Conservation (phyloP, 371 early-diverging fungal species). For the Mortierella sp. region DNA sequence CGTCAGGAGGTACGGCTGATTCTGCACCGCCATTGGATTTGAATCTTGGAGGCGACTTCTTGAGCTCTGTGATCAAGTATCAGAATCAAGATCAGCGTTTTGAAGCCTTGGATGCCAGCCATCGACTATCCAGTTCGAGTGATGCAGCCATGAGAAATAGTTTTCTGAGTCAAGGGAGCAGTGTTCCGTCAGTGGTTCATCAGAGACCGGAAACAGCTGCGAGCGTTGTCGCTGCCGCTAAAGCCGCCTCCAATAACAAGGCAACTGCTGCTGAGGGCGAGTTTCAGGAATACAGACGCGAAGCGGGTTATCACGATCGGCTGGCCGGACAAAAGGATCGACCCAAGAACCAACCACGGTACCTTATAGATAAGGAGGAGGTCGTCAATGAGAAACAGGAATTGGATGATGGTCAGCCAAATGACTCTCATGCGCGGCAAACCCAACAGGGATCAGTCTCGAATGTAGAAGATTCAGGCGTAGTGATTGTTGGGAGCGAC, state of each 20-base stretch:
- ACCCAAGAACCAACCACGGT: conserved; percentile 12
- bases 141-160: not conserved
- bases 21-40: conserved; percentile 14
- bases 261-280: not conserved
- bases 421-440: not conserved
- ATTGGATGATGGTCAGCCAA: not conserved
- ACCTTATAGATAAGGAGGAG: conserved; percentile 14
- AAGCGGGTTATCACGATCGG: conserved; percentile 18
- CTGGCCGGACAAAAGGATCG: conserved; percentile 20
- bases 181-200: too few relatives aligned
- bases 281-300: conserved; percentile 10
- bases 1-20: not conserved
- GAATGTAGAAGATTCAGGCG: too few relatives aligned
- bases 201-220: not conserved
- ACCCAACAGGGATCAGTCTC: not conserved
- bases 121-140: not conserved
- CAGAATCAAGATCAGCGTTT: conserved; percentile 37
- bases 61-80: conserved; percentile 37
- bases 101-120: conserved; percentile 9
- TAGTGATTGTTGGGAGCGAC: conserved; percentile 54
- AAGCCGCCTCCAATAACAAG: not conserved
- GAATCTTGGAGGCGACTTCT: conserved; percentile 35
- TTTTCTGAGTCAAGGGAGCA: not conserved
- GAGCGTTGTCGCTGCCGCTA: not conserved
- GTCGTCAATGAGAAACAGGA: conserved; percentile 14